phyloP scores from a whole-genome alignment of 2,329 filamentous ascomycete species.

The Hypoxylon sp. region DNA sequence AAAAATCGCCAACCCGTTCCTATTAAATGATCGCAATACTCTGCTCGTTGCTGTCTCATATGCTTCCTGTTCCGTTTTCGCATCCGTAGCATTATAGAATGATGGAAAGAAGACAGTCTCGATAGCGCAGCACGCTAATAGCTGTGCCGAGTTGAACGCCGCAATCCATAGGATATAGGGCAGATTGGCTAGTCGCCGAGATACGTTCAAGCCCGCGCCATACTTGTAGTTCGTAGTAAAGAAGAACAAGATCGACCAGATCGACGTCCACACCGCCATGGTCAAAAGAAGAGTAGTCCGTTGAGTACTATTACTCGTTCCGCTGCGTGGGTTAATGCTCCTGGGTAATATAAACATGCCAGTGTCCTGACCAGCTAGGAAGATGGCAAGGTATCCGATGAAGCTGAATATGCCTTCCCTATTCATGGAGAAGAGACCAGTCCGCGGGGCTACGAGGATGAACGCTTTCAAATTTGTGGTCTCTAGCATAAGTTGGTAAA shows the following conservation, averaged over 20 bases:
- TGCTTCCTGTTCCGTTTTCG: slow-evolving; percentile 73
- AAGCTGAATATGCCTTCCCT: slow-evolving; percentile 97
- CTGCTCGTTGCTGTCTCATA: slow-evolving; percentile 81
- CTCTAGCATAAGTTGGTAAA: slow-evolving; percentile 84
- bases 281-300: slow-evolving; percentile 73
- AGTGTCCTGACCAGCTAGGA: slow-evolving; percentile 87
- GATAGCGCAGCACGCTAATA: slow-evolving; percentile 82
- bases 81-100: slow-evolving; percentile 72
- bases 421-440: slow-evolving; percentile 87
- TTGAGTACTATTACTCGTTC: slow-evolving; percentile 62
- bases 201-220: slow-evolving; percentile 82
- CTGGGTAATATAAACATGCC: slow-evolving; percentile 85
- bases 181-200: slow-evolving; percentile 90
- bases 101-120: slow-evolving; percentile 85
- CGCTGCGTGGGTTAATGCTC: slow-evolving; percentile 61
- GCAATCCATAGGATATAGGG: slow-evolving; percentile 94
- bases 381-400: slow-evolving; percentile 93
- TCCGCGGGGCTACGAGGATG: slow-evolving; percentile 85
- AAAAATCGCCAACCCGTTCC: slow-evolving; percentile 89
- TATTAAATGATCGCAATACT: slow-evolving; percentile 87
- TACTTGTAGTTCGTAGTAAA: slow-evolving; percentile 77
- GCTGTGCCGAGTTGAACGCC: slow-evolving; percentile 90
- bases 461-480: slow-evolving; percentile 84
- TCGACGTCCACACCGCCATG: slow-evolving; percentile 73
- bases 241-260: slow-evolving; percentile 81